Base-by-base conservation (phyloP, 148 eudicot genomes). In the Cornus florida region DNA sequence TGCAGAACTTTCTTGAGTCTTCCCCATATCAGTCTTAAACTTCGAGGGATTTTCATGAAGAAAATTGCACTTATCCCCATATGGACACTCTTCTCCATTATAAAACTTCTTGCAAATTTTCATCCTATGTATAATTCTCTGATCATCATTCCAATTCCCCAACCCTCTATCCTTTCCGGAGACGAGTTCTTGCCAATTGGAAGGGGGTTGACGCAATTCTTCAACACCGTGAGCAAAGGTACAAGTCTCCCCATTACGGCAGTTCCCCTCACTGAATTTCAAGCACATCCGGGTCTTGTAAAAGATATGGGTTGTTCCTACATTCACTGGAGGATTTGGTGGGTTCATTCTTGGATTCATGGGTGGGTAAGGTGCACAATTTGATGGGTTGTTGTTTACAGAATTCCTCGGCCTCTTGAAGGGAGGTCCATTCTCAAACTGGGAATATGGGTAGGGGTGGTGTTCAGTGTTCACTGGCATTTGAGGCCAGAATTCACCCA, bases 1-100 rank as follows among this genome's bases (percentile, higher is more conserved):
- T 11, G 84, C 98, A 77, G 89, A 79, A 83, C 90, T 87, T 84
- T 93, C 98, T 79, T 95, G 86, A 20, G 86, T 79, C 77, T 81
- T 84, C 0, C 72, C 81, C n/a, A 82, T 69, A 8, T 86, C 84
- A 75, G 66, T 82, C 82, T 80, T 79, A 56, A 72, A 81, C 31
- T 73, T 92, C 2, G 87, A 50, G 35, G 92, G 91, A 14, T 87
- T 90, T 67, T 91, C 91, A 71, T 96, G 99, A 24, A 91, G 81
- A 80, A 96, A 93, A 80, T 87, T 96, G 79, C 99, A 96, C 80
- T 84, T 92, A 0, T 91, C 92, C 28, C 99, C 99, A 87, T 96
- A 96, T 0, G 98, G 97, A 71, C 99, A 96, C 75, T 96, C 98
- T n/a, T 93, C 98, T 2, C 99, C 98, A 78, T 91, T 91, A 28